A percentile compares a stretch with the other conserved stretches of the same genome.
These are phyloP conservation scores for Candida takata DNA, from an alignment of 805 yeast species.

Conservation along the genomic window DNA sequence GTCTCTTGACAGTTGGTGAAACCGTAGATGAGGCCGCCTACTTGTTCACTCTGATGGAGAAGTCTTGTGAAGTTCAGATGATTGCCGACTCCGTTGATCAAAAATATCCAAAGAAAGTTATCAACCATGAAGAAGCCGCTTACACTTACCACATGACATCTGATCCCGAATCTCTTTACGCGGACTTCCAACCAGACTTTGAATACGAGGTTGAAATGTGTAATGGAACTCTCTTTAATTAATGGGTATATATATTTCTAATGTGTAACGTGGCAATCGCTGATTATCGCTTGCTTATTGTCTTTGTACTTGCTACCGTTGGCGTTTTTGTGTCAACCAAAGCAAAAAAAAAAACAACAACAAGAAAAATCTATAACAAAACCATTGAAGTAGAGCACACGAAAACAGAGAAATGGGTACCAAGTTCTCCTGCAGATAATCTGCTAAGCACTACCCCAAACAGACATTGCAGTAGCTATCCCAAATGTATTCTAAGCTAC, in stretches of 20 bases:
- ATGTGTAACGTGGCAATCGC: too few species aligned
- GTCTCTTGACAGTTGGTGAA: slow-evolving; percentile 60
- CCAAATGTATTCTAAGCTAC: too few species aligned
- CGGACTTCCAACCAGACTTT: slow-evolving; percentile 68
- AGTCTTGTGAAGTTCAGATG: slow-evolving; percentile 58
- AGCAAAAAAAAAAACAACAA: too few species aligned
- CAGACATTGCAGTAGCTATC: too few species aligned
- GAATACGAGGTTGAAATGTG: slow-evolving; percentile 37
- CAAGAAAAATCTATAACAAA: too few species aligned
- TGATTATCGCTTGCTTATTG: too few species aligned
- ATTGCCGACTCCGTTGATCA: slow-evolving; percentile 47
- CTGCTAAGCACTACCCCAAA: too few species aligned
- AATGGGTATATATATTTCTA: not conserved
- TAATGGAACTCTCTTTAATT: slow-evolving; percentile 22
- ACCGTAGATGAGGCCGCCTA: slow-evolving; percentile 75
- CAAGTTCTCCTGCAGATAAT: too few species aligned
- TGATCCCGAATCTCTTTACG: slow-evolving; percentile 62
- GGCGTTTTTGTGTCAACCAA: too few species aligned
- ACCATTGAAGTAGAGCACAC: too few species aligned
- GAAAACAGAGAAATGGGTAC: too few species aligned
- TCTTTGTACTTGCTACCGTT: too few species aligned
- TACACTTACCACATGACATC: slow-evolving; percentile 53
- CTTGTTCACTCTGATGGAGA: slow-evolving; percentile 56
- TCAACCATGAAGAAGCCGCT: slow-evolving; percentile 58
- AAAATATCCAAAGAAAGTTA: slow-evolving; percentile 30